Base-by-base conservation (phyloP, 106 monocot genomes). In the Phalaenopsis equestris region DNA sequence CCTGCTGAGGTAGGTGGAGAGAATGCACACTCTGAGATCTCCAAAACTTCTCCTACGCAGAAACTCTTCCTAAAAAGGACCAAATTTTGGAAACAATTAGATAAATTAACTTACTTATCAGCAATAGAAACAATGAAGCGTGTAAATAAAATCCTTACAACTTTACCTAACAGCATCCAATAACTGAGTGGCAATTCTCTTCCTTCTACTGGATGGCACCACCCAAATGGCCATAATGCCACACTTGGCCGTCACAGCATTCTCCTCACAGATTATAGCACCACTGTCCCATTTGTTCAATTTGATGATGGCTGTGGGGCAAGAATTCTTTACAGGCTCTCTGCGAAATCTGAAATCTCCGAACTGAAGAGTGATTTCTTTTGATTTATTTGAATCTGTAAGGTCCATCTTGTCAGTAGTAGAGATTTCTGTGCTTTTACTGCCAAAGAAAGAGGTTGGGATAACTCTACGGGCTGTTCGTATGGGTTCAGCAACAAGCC, bases 401-500 rank as follows among this genome's bases (percentile, higher is more conserved):
- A 11, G 41, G 12, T 38, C 16, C 1, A 72, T 56, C 18, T 80
- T 39, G 2, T 1, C 5, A 2, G 55, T 57, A 11, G 18, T 38
- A 8, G 70, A 6, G 65, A 2, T 19, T 76, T 68, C 75, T 38
- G 56, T 30, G 78, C 45, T 41, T 3, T 0, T 49, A n/a, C 49
- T 74, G 77, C 42, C 47, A 15, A 58, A 82, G 3, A 47, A 36
- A 42, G 82, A 75, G 56, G 55, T 79, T 61, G 87, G 52, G 42
- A 94, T 81, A 48, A 97, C 72, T 81, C 84, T 93, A 80, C 89
- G 83, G 16, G 93, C 96, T 14, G 43, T 77, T 88, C 86, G 89
- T 81, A 97, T 94, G 1, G 92, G 92, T 83, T 97, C 96, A n/a
- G 82, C 80, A 47, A 92, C 84, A 23, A 97, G 90, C 73, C 96